A percentile compares a stretch with the other conserved stretches of the same genome.
phyloP scores from a whole-genome alignment of 331 rosid genomes.

The Erythrophleum ivorense region DNA sequence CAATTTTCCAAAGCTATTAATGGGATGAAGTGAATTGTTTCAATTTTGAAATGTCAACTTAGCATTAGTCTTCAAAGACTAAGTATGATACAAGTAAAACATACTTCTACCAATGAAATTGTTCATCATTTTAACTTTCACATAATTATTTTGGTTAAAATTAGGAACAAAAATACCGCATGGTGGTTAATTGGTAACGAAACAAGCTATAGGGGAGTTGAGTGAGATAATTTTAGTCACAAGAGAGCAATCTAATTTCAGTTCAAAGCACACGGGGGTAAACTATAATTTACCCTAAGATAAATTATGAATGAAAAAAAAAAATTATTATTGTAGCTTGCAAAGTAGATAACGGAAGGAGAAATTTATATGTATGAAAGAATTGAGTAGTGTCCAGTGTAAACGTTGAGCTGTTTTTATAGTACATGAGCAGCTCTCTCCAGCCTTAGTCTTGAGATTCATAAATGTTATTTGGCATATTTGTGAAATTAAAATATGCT shows the following conservation, averaged over 20 bases:
- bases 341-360: not conserved
- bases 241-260: not conserved
- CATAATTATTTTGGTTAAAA: not conserved
- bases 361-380: conserved; percentile 1
- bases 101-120: not conserved
- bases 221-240: not conserved
- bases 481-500: not conserved
- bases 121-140: not conserved
- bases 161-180: not conserved
- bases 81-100: not conserved
- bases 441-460: conserved; percentile 19
- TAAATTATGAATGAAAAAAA: no score
- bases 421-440: not conserved
- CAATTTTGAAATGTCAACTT: not conserved
- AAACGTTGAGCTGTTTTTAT: not conserved
- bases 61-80: not conserved
- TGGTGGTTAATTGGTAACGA: not conserved
- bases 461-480: not conserved
- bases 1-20: not conserved
- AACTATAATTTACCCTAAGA: no score
- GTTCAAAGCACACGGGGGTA: not conserved
- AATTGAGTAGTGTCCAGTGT: conserved; percentile 2
- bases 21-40: not conserved
- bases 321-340: not conserved
- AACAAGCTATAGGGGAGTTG: not conserved